A percentile compares a stretch with the other conserved stretches of the same genome.
Evolutionary conservation across 768 basidiomycete species (phyloP).

Genomic region (Rhodosporidiobolus sp.): DNA sequence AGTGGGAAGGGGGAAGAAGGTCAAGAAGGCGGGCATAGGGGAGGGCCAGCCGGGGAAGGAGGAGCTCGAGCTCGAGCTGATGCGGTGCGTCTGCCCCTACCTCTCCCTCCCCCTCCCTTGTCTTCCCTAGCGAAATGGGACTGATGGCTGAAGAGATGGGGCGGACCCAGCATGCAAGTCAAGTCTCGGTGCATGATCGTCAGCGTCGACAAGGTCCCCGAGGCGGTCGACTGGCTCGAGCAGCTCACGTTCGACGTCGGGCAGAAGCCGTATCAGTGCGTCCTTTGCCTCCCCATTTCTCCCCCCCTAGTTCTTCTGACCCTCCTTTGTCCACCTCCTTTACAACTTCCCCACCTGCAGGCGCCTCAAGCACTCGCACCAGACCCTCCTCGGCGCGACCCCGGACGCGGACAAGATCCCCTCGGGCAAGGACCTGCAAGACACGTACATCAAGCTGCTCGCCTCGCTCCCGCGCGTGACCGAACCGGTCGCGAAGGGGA

Average conservation of each 20-base stretch:
- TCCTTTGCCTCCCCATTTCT: neutral
- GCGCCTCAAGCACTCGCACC: constrained; percentile 29
- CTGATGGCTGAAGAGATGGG: no score
- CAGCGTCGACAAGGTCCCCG: constrained; percentile 22
- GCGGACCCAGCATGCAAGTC: constrained; percentile 21
- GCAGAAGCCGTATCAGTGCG: constrained; percentile 38
- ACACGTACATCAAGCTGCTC: constrained; percentile 44
- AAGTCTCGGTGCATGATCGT: constrained; percentile 28
- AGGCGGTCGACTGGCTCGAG: constrained; percentile 40
- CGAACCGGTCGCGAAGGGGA: constrained; percentile 34
- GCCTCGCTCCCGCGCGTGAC: constrained; percentile 36
- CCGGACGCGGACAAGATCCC: constrained; percentile 31
- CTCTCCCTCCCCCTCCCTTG: no score
- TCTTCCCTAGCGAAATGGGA: neutral
- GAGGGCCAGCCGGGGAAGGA: constrained; percentile 17
- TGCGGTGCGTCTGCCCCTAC: constrained; percentile 24
- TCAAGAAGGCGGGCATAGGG: constrained; percentile 27
- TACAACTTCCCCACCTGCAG: neutral
- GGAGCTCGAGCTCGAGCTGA: constrained; percentile 26
- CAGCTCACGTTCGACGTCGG: constrained; percentile 35
- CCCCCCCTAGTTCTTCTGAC: neutral
- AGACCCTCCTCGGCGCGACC: constrained; percentile 19
- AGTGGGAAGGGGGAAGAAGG: neutral
- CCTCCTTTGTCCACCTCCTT: neutral
- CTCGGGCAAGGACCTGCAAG: constrained; percentile 34